These are phyloP conservation scores for Cinnamomum chago DNA, from an alignment of 164 flowering plant species.

Conservation along the genomic window DNA sequence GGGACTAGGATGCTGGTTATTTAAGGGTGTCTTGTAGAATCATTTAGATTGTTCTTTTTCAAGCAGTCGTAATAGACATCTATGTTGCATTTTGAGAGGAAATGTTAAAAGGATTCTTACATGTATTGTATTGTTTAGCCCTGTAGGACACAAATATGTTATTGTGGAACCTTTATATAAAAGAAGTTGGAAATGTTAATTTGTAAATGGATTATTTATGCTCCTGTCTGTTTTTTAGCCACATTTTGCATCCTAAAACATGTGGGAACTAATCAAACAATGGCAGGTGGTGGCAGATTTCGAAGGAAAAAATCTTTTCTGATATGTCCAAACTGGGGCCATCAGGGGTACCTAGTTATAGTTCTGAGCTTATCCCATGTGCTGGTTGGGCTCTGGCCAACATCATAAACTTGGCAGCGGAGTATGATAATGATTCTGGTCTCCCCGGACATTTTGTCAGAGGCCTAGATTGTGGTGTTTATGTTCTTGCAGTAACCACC, in stretches of 20 bases:
- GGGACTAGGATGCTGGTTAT: too few species aligned
- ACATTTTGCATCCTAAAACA: slow-evolving; percentile 11
- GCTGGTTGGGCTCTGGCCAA: slow-evolving; percentile 94
- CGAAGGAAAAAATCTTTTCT: slow-evolving; percentile 46
- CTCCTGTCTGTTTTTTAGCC: slow-evolving; percentile 2
- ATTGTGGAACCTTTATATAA: too few species aligned
- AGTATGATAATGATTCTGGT: slow-evolving; percentile 32
- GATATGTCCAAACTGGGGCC: slow-evolving; percentile 55
- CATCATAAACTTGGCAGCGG: slow-evolving; percentile 55
- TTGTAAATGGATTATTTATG: background rate
- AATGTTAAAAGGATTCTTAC: too few species aligned
- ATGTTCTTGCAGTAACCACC: slow-evolving; percentile 50
- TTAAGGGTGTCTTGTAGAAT: too few species aligned
- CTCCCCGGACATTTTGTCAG: slow-evolving; percentile 38
- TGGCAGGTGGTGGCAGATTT: slow-evolving; percentile 98
- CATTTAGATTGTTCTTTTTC: too few species aligned
- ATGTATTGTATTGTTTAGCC: too few species aligned
- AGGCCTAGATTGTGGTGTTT: slow-evolving; percentile 40
- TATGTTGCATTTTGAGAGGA: too few species aligned
- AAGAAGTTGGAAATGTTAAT: background rate
- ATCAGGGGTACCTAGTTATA: slow-evolving; percentile 14
- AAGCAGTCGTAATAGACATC: too few species aligned
- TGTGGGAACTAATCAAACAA: slow-evolving; percentile 64
- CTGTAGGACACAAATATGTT: too few species aligned
- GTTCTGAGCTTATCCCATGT: slow-evolving; percentile 39